Conservation (phyloP, 176 grass and related monocot species). For the Musa beccarii region DNA sequence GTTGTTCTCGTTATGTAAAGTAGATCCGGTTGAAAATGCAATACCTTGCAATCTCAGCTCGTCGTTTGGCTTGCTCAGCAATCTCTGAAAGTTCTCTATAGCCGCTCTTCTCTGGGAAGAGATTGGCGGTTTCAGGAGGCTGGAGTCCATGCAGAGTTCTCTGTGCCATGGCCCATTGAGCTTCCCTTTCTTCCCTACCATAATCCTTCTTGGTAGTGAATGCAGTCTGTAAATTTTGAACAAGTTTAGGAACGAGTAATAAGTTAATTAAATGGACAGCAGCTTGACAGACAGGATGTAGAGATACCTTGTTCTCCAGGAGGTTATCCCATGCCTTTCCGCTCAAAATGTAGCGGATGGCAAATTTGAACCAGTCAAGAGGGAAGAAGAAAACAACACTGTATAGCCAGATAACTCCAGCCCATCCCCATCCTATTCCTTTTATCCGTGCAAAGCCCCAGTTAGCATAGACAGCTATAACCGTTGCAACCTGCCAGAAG, state of each 20-base stretch:
- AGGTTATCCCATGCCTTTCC: conserved; percentile 88
- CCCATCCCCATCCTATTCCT: conserved; percentile 89
- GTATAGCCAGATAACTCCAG: conserved; percentile 91
- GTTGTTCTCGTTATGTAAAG: neutral
- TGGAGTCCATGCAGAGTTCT: conserved; percentile 81
- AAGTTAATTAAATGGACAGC: neutral
- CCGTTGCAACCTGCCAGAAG: conserved; percentile 49
- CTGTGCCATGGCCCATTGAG: conserved; percentile 90
- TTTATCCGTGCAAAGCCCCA: conserved; percentile 50
- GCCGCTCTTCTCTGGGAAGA: conserved; percentile 40
- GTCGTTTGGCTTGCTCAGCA: conserved; percentile 88
- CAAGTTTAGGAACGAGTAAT: neutral
- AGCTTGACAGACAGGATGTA: neutral
- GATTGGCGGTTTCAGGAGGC: conserved; percentile 21
- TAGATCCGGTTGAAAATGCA: neutral
- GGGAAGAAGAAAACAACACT: conserved; percentile 66
- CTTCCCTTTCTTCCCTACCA: conserved; percentile 71
- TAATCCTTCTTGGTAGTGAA: conserved; percentile 96
- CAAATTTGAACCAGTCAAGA: conserved; percentile 80
- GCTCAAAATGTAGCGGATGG: conserved; percentile 68
- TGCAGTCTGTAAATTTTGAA: conserved; percentile 33
- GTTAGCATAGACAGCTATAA: conserved; percentile 52
- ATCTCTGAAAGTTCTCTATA: conserved; percentile 85
- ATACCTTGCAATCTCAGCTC: conserved; percentile 83
- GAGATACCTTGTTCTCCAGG: conserved; percentile 62